Evolutionary conservation across 257 asterid species (phyloP).

Genomic region (Solanum phureja): DNA sequence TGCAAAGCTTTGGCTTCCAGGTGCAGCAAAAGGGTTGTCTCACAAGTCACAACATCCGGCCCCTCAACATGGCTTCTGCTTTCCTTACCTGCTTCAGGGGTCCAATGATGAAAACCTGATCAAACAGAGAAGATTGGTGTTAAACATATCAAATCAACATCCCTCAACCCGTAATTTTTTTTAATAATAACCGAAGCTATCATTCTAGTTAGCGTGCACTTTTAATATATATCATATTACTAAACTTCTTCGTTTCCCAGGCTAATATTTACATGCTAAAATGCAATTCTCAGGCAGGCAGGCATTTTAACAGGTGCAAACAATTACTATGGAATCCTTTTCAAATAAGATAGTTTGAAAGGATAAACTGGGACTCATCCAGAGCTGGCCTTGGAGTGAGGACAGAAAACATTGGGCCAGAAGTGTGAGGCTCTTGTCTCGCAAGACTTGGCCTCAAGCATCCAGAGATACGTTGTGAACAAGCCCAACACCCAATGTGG

Average conservation of each 20-base stretch:
- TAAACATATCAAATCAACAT: background rate
- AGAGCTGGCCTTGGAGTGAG: background rate
- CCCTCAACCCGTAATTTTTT: background rate
- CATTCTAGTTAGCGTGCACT: background rate
- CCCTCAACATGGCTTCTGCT: constrained; percentile 89
- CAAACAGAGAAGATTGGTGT: background rate
- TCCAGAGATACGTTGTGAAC: background rate
- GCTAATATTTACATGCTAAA: background rate
- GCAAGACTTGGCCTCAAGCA: background rate
- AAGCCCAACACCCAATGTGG: background rate
- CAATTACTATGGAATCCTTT: background rate
- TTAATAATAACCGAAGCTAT: background rate
- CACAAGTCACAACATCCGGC: constrained; percentile 31
- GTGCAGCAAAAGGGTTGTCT: background rate
- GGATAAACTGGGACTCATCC: background rate
- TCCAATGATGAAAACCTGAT: constrained; percentile 84
- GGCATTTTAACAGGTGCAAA: background rate
- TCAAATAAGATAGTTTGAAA: background rate
- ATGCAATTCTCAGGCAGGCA: background rate
- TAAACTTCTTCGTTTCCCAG: background rate
- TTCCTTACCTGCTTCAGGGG: constrained; percentile 71
- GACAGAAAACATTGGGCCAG: background rate
- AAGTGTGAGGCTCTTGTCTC: background rate
- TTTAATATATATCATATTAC: background rate
- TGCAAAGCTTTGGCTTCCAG: background rate